Evolutionary conservation across 768 basidiomycete genomes (phyloP), one percentile per base, ranked within the genome.

Genomic region (Serendipita sp.): DNA sequence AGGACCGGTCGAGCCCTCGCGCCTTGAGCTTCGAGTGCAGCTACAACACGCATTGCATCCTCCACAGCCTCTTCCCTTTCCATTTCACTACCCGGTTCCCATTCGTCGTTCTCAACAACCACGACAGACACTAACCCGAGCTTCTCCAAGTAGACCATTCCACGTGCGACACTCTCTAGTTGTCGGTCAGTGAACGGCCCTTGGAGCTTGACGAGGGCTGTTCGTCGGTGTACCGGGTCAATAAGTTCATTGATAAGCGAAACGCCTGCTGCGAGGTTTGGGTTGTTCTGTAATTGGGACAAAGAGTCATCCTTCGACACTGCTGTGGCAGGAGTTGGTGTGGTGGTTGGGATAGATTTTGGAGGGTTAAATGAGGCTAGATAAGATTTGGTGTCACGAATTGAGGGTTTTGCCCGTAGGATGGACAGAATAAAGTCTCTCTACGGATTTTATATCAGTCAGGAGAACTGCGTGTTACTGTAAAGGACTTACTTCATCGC

Each of bases 401-500:
- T 74, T 1, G 95, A 97, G 11, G 96, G 95, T 66, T 89, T 91
- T 33, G 96, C 87, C 63, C 88, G 86, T 62, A 99, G 79, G 69
- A 99, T 88, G 36, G 94, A 96, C 64, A 98, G 76, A 70, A 99
- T 93, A 70, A 99, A 94, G 72, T 98, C 96, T 92, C 98, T 53
- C 52, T 53, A 45, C 44, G 27, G 27, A 53, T 11, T 11, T 13
- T 31, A 11, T 15, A 16, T 27, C 16, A 27, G 27, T 53, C 11
- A 16, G 52, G 11, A 53, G 31, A 31, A 27, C 31, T 53, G 15
- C 16, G 31, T 11, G 31, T 11, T 13, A 53, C 13, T 13, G 11
- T 31, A 29, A 27, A 13, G 15, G 11, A 53, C 52, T 15, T 27
- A 53, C 52, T n/a, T 53, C 52, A 31, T 53, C 31, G 13, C 52